Conservation (phyloP, 2,329 filamentous ascomycete genomes). For the Claviceps sorghi region DNA sequence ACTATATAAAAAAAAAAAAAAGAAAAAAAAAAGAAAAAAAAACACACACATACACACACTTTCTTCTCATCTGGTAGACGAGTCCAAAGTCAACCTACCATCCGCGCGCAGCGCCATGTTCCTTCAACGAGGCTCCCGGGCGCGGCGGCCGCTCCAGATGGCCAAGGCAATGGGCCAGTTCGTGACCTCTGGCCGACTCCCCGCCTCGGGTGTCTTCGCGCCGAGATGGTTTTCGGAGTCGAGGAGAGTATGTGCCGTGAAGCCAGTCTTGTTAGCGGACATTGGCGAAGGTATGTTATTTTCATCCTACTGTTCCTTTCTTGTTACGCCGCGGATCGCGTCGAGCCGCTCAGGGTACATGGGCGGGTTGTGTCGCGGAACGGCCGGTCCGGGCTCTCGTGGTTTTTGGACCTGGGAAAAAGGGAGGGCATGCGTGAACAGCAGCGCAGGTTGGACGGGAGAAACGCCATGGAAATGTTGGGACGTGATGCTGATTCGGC, state of each 20-base stretch:
- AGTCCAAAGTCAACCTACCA: not conserved
- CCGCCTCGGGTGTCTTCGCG: constrained; percentile 14
- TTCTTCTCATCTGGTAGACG: no score
- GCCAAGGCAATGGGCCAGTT: constrained; percentile 24
- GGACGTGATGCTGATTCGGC: not conserved
- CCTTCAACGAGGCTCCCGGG: constrained; percentile 35
- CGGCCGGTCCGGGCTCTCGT: no score
- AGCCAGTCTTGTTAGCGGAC: constrained; percentile 70
- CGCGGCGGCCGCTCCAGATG: constrained; percentile 35
- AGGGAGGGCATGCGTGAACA: no score
- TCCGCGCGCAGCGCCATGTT: constrained; percentile 30
- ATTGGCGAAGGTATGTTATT: constrained; percentile 61
- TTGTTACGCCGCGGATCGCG: no score
- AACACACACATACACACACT: no score
- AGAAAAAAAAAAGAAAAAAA: no score
- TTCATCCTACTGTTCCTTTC: constrained; percentile 1
- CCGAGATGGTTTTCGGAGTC: constrained; percentile 37
- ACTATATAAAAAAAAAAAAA: no score
- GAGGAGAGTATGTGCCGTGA: constrained; percentile 40
- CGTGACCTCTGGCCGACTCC: constrained; percentile 17
- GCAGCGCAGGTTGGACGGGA: no score
- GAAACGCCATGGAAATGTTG: no score
- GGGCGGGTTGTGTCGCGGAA: not conserved
- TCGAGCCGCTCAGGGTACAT: not conserved
- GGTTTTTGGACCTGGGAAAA: no score